Evolutionary conservation across 2,329 filamentous ascomycete species (phyloP), one percentile per base, ranked within the genome.

Genomic region (Thyridium curvatum): DNA sequence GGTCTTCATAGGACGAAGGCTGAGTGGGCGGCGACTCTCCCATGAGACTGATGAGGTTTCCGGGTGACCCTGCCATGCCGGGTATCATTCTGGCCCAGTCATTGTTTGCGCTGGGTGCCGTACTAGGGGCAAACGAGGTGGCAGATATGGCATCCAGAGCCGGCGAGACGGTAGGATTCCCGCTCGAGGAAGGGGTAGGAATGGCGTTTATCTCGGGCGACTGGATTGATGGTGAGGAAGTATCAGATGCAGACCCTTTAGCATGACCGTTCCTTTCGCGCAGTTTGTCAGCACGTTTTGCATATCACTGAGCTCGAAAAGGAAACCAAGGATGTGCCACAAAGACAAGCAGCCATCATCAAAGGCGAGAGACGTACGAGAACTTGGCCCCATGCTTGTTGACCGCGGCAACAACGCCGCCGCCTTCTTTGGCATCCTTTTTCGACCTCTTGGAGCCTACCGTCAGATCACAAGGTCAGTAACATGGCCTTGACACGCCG

Each of bases 341-440:
- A 26, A 26, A 26, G 21, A 26, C 6, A 10, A 6, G 21, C 21
- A 26, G 21, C 6, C 10, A 26, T 26, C 21, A 26, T 26, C 21
- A 49, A 57, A 57, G 54, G 52, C 55, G 30, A 37, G 39, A 37
- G 36, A 66, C 71, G 50, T 64, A 74, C 71, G 63, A 60, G 60
- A 72, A 69, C 58, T 70, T 73, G 52, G 67, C 61, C 50, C 64
- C 64, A 50, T 75, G 69, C 53, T 68, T 72, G 46, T 66, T 72
- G 62, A 74, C 65, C 59, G 69, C 70, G 35, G 71, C 69, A 49
- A 68, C 64, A 51, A 74, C 71, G 50, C 69, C 66, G 51, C 69
- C 66, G 52, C 59, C 61, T 52, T 74, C 69, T 68, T 65, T 74
- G 55, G 65, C 70, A 71, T 74, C 61, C 61, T 72, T 76, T 58